A percentile compares a stretch with the other conserved stretches of the same genome.
Conservation (phyloP, 108 stramenopile genomes). For the Nannochloropsis gaditana region DNA sequence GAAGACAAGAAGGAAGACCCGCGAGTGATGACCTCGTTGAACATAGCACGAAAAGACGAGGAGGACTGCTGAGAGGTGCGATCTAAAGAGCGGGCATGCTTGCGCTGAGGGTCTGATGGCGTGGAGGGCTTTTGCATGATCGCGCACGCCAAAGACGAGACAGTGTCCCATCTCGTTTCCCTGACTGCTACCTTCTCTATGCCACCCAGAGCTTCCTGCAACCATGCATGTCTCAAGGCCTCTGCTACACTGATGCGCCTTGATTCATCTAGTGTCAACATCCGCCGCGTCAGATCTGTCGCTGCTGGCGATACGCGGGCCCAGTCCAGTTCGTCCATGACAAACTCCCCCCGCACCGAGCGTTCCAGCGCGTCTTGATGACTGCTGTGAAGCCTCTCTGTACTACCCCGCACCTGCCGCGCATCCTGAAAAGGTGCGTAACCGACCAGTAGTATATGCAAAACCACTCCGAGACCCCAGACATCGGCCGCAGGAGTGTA, state of each 20-base stretch:
- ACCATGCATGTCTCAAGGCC: slow-evolving; percentile 27
- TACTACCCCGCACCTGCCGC: not conserved
- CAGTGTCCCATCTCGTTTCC: not conserved
- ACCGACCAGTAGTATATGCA: slow-evolving; percentile 31
- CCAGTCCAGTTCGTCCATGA: slow-evolving; percentile 32
- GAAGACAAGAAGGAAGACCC: slow-evolving; percentile 10
- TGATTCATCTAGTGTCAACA: slow-evolving; percentile 29
- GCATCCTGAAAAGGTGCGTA: slow-evolving; percentile 25
- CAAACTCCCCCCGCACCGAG: slow-evolving; percentile 23
- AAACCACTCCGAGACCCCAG: slow-evolving; percentile 34
- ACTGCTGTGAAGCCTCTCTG: not conserved
- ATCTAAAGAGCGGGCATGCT: not conserved
- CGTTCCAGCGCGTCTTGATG: slow-evolving; percentile 28
- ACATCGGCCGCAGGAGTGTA: slow-evolving; percentile 25
- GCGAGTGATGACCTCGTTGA: not conserved
- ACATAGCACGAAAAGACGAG: not conserved
- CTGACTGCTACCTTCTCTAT: slow-evolving; percentile 17
- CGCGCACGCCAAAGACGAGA: not conserved
- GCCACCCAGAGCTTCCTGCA: not conserved
- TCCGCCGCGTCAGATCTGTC: slow-evolving; percentile 30
- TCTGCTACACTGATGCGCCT: slow-evolving; percentile 32
- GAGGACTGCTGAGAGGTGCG: not conserved
- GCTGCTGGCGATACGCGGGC: slow-evolving; percentile 35
- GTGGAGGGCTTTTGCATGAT: not conserved
- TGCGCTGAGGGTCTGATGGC: not conserved